Percentiles rank a stretch among this genome's conserved stretches.
Evolutionary conservation across 129 eudicot genomes (phyloP).

Genomic region (Logfia minima): DNA sequence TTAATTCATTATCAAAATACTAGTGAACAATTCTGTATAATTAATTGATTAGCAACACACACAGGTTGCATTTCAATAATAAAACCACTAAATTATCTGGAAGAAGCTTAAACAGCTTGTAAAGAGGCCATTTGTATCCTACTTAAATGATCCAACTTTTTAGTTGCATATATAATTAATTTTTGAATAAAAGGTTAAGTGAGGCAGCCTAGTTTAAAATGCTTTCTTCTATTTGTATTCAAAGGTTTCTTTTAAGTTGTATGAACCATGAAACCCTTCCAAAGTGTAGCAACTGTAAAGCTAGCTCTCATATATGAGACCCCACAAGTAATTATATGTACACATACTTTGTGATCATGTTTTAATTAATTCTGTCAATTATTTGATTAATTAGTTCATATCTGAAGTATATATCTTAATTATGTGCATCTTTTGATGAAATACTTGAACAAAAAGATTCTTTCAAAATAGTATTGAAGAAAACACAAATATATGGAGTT

Average conservation of each 20-base stretch:
- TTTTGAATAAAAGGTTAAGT: conserved; percentile 11
- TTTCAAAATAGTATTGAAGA: conserved; percentile 20
- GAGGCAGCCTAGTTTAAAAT: conserved; percentile 23
- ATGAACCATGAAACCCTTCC: conserved; percentile 26
- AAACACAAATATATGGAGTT: conserved; percentile 40
- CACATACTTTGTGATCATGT: conserved; percentile 1
- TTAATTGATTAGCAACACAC: neutral
- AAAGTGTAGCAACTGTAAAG: conserved; percentile 16
- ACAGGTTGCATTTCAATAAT: neutral
- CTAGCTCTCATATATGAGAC: neutral
- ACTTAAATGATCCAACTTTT: neutral
- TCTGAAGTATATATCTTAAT: conserved; percentile 7
- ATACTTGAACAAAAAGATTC: conserved; percentile 11
- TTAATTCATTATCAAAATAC: neutral
- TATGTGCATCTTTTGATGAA: conserved; percentile 12
- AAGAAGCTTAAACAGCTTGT: neutral
- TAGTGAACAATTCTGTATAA: neutral
- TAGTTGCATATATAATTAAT: conserved; percentile 9
- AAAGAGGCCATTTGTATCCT: conserved; percentile 9
- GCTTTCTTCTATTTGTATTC: conserved; percentile 16
- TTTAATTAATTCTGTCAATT: conserved; percentile 3
- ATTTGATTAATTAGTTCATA: neutral
- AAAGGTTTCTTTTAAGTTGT: conserved; percentile 30
- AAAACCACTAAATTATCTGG: neutral
- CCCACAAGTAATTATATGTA: neutral